Conservation (phyloP, 768 basidiomycete species). For the Leucosporidium scottii region DNA sequence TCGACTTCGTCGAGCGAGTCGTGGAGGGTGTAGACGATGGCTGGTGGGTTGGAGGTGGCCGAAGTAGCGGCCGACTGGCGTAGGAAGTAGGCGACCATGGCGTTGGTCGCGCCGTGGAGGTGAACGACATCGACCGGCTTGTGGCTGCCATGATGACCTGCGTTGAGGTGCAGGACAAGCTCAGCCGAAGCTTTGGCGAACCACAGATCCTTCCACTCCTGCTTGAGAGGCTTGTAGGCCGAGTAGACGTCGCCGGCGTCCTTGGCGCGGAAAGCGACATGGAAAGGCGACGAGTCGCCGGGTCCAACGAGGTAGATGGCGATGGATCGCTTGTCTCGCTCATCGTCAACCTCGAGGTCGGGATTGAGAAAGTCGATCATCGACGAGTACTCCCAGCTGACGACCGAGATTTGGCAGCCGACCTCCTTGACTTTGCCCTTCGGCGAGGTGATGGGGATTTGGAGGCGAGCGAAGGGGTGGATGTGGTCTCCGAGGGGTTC, state of each 20-base stretch:
- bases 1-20: conserved; percentile 26
- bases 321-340: background rate
- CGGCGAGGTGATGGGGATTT: background rate
- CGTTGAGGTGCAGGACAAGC: conserved; percentile 8
- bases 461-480: conserved; percentile 1
- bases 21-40: conserved; percentile 23
- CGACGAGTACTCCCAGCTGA: conserved; percentile 11
- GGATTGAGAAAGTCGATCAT: conserved; percentile 12
- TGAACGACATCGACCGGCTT: conserved; percentile 16
- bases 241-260: conserved; percentile 21
- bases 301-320: conserved; percentile 21
- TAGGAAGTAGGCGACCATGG: conserved; percentile 15
- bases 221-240: conserved; percentile 24
- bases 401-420: conserved; percentile 7
- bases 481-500: conserved; percentile 2
- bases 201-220: conserved; percentile 27
- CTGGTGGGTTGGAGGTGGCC: background rate
- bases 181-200: conserved; percentile 9
- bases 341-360: background rate
- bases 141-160: too few species aligned
- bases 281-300: conserved; percentile 4
- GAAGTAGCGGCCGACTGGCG: background rate
- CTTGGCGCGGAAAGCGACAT: conserved; percentile 12
- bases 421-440: background rate
- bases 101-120: conserved; percentile 26